Evolutionary conservation across 371 early-diverging fungal species (phyloP), one percentile per base, ranked within the genome.

Genomic region (Zopfochytrium polystomum): DNA sequence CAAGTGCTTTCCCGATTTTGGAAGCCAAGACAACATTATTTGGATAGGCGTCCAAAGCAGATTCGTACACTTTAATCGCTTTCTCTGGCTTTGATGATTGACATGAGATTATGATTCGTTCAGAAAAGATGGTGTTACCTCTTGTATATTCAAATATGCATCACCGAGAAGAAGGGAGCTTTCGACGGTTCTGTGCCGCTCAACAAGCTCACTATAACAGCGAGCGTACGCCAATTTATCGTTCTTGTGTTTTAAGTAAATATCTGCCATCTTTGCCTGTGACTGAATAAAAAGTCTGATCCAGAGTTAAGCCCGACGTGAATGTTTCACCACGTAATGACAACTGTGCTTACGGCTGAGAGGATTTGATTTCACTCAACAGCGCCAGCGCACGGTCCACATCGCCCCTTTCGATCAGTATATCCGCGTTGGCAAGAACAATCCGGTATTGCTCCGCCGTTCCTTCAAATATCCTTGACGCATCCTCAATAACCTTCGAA

Each of bases 81-180:
- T 76, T 68, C 34, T 80, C 71, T 7, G 76, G 76, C 72, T n/a
- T n/a, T n/a, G n/a, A n/a, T n/a, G n/a, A n/a, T n/a, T n/a, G n/a
- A n/a, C n/a, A n/a, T n/a, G n/a, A n/a, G n/a, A n/a, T n/a, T n/a
- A n/a, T n/a, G n/a, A n/a, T n/a, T n/a, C n/a, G n/a, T n/a, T n/a
- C n/a, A n/a, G n/a, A n/a, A n/a, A n/a, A n/a, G n/a, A n/a, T n/a
- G n/a, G n/a, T n/a, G n/a, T n/a, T n/a, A n/a, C n/a, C n/a, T 79
- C 77, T 33, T 74, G 69, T 38, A 79, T 69, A 57, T 71, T 76
- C 72, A 79, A 71, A 48, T 72, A 79, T 5, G 80, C 77, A 43
- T 79, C 80, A 3, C 77, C 80, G 3, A 79, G 67, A 33, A 76
- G 42, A 13, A 77, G 34, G 38, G 65, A 77, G 23, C 60, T 71